These are phyloP conservation scores for Halophytophthora polymorphica DNA, from an alignment of 352 stramenopile genomes.

Conservation along the genomic window DNA sequence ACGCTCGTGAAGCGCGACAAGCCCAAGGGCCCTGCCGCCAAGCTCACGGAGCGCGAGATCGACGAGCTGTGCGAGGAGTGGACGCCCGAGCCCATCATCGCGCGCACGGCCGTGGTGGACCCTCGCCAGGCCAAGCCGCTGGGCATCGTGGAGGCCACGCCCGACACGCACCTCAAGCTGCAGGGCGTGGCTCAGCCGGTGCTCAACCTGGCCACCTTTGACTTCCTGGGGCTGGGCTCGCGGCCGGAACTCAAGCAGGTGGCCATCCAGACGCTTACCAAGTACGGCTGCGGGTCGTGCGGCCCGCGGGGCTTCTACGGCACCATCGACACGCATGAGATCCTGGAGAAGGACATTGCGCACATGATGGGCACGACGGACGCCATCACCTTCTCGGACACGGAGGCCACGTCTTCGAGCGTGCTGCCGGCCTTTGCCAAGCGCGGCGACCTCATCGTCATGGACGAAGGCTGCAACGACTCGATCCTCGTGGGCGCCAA, in stretches of 20 bases:
- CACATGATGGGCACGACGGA: conserved; percentile 91
- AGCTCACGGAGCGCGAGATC: conserved; percentile 86
- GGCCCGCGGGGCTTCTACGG: conserved; percentile 98
- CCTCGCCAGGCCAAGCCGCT: conserved; percentile 41
- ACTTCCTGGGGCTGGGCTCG: conserved; percentile 94
- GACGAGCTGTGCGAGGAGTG: conserved; percentile 91
- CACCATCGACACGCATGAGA: conserved; percentile 91
- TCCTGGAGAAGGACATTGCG: conserved; percentile 90
- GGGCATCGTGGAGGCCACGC: conserved; percentile 77
- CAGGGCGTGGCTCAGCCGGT: conserved; percentile 63
- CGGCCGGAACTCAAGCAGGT: conserved; percentile 87
- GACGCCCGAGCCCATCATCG: conserved; percentile 86
- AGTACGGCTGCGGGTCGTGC: conserved; percentile 97
- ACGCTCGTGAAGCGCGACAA: conserved; percentile 86
- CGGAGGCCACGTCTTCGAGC: conserved; percentile 91
- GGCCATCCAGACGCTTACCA: conserved; percentile 87
- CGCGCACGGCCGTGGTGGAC: conserved; percentile 32
- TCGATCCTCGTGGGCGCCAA: conserved; percentile 92
- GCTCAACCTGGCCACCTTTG: conserved; percentile 96
- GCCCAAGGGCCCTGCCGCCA: conserved; percentile 44
- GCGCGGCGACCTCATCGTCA: conserved; percentile 95
- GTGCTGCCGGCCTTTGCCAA: conserved; percentile 97
- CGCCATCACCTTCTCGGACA: conserved; percentile 97
- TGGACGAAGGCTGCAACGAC: conserved; percentile 96
- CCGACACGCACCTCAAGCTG: conserved; percentile 81